Evolutionary conservation across 2,329 filamentous ascomycete genomes (phyloP), one percentile per base, ranked within the genome.

Genomic region (Botrytis paeoniae): DNA sequence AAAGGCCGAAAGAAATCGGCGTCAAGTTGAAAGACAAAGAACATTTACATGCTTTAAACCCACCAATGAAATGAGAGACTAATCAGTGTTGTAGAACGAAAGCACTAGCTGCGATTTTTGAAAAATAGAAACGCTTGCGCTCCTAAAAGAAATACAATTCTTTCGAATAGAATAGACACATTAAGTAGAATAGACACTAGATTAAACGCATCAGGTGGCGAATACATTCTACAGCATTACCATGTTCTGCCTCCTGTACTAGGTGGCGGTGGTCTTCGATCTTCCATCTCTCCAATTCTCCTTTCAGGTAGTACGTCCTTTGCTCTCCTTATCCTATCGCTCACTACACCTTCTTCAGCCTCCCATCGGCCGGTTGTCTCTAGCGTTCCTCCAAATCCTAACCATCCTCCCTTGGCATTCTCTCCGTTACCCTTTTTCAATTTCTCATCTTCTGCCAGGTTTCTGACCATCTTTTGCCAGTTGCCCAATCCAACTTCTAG

Each of bases 381-480:
- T 45, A 77, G 76, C 25, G 75, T 73, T 8, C 72, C 72, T n/a
- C 75, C 76, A 72, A 78, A 77, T 14, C 78, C 78, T 60, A 81
- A 73, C 80, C 80, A 80, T 6, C 78, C 74, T n/a, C 62, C 37
- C 61, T 59, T 60, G 37, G 16, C 12, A n/a, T 18, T 70, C 43
- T 70, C 73, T 25, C 68, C 68, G 22, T 74, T 76, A 16, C 39
- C 54, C 25, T 76, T 80, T 54, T 69, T 71, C 51, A 77, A 74
- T 65, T 74, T 78, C 39, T 83, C 82, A 18, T 84, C 83, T 60
- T 79, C 78, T 18, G 80, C 79, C 64, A 97, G 85, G 73, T 86
- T 86, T 18, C 85, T 84, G 32, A 96, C 90, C 92, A 98, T 98
- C 41, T 86, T 87, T 64, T 88, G 87, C 95, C 95, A 97, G 80